phyloP scores from a whole-genome alignment of 352 stramenopile genomes.

The Phytophthora agathidicida region DNA sequence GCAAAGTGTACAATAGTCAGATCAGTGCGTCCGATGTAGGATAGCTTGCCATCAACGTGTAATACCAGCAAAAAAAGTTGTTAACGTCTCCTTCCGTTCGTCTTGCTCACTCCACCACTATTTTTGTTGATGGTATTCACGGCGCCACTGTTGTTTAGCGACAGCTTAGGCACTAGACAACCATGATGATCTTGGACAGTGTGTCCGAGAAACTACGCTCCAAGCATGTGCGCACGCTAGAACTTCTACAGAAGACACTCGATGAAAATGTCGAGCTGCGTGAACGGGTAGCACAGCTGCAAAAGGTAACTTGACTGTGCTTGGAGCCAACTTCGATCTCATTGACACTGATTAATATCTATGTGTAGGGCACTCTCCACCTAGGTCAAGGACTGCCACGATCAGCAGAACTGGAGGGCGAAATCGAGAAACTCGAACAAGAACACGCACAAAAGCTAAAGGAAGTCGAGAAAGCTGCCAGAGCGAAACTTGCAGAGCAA shows the following conservation, averaged over 20 bases:
- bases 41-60: not conserved
- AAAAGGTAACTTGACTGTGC: slow-evolving; percentile 43
- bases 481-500: slow-evolving; percentile 39
- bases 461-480: slow-evolving; percentile 41
- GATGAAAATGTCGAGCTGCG: slow-evolving; percentile 80
- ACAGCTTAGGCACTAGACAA: no score
- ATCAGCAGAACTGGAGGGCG: slow-evolving; percentile 65
- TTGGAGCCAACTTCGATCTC: not conserved
- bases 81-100: not conserved
- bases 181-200: slow-evolving; percentile 66
- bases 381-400: slow-evolving; percentile 45
- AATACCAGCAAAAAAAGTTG: not conserved
- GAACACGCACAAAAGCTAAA: slow-evolving; percentile 46
- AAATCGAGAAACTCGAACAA: slow-evolving; percentile 59
- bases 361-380: slow-evolving; percentile 46
- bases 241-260: slow-evolving; percentile 80
- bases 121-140: slow-evolving; percentile 10
- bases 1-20: slow-evolving; percentile 1
- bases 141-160: slow-evolving; percentile 5
- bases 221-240: slow-evolving; percentile 82
- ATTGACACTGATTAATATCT: not conserved
- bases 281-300: slow-evolving; percentile 44
- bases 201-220: slow-evolving; percentile 73
- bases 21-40: not conserved
- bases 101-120: not conserved